These are phyloP conservation scores for Ramaria rubella DNA, from an alignment of 768 basidiomycete genomes.

Conservation along the genomic window DNA sequence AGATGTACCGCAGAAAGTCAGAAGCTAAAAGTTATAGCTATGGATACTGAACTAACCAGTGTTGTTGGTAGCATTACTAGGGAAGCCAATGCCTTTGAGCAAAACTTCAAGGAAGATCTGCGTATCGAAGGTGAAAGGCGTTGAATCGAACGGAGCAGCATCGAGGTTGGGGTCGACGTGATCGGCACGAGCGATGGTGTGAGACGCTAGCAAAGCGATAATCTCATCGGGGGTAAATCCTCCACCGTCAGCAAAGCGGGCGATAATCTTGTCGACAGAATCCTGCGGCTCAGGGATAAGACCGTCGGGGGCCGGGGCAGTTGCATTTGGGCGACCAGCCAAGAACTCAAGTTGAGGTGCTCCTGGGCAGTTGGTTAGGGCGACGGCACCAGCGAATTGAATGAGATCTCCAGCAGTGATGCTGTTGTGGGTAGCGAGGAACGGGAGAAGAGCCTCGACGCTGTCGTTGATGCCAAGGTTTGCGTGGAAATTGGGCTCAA, in stretches of 20 bases:
- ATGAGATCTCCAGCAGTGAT: slow-evolving; percentile 19
- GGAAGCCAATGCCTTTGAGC: slow-evolving; percentile 18
- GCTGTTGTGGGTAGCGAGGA: no score
- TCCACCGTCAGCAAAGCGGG: no score
- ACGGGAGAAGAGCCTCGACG: no score
- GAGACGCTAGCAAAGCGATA: no score
- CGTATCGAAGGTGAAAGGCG: no score
- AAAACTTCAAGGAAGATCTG: slow-evolving; percentile 22
- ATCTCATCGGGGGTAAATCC: no score
- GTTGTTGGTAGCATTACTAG: slow-evolving; percentile 31
- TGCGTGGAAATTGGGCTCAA: slow-evolving; percentile 11
- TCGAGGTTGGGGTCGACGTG: slow-evolving; percentile 21
- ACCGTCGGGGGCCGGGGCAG: slow-evolving; percentile 6
- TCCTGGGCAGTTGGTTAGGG: no score
- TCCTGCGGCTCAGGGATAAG: no score
- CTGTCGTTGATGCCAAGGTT: slow-evolving; percentile 25
- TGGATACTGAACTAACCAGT: slow-evolving; percentile 22
- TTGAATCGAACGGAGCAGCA: slow-evolving; percentile 22
- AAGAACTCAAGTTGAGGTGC: slow-evolving; percentile 1
- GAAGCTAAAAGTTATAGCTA: background rate
- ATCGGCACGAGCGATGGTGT: no score
- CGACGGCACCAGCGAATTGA: slow-evolving; percentile 5
- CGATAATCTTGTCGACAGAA: slow-evolving; percentile 17
- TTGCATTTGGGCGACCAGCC: background rate
- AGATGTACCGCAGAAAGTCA: background rate